These are phyloP conservation scores for Trypanosoma platydactyli DNA, from an alignment of 208 protist species.

Conservation along the genomic window DNA sequence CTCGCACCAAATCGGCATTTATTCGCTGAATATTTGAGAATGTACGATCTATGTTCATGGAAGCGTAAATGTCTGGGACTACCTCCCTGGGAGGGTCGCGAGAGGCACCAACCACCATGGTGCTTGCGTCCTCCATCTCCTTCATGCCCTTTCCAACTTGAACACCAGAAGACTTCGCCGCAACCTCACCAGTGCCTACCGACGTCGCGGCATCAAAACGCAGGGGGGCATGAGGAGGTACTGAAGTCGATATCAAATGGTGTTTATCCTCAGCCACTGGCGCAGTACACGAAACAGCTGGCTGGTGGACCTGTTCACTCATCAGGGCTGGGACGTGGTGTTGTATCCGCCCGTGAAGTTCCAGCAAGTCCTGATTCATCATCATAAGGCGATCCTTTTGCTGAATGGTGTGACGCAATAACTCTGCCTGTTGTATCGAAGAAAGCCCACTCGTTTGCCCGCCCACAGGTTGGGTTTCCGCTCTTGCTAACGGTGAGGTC, in stretches of 20 bases:
- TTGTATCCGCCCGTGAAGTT: slow-evolving; percentile 55
- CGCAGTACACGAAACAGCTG: background rate
- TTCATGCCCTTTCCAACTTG: slow-evolving; percentile 15
- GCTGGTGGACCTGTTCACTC: slow-evolving; percentile 2
- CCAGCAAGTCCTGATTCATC: slow-evolving; percentile 68
- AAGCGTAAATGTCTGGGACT: slow-evolving; percentile 14
- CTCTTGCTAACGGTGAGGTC: slow-evolving; percentile 21
- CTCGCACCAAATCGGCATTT: slow-evolving; percentile 56
- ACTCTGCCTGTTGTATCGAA: slow-evolving; percentile 56
- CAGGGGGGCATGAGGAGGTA: background rate
- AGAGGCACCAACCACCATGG: slow-evolving; percentile 2
- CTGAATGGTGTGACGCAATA: slow-evolving; percentile 63
- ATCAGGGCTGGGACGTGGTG: slow-evolving; percentile 17
- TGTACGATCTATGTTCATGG: slow-evolving; percentile 44
- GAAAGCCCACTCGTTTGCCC: slow-evolving; percentile 25
- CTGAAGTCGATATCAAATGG: background rate
- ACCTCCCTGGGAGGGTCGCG: background rate
- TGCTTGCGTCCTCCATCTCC: slow-evolving; percentile 20
- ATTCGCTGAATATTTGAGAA: slow-evolving; percentile 60
- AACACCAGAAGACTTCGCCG: slow-evolving; percentile 10
- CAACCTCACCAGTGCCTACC: slow-evolving; percentile 1
- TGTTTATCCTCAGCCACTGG: slow-evolving; percentile 2
- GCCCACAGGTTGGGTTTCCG: background rate
- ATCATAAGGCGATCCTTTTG: slow-evolving; percentile 70
- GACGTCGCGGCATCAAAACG: background rate